Percentiles rank a stretch among this genome's conserved stretches.
These are phyloP conservation scores for Scorias spongiosa DNA, from an alignment of 2,329 filamentous ascomycete genomes.

Conservation along the genomic window DNA sequence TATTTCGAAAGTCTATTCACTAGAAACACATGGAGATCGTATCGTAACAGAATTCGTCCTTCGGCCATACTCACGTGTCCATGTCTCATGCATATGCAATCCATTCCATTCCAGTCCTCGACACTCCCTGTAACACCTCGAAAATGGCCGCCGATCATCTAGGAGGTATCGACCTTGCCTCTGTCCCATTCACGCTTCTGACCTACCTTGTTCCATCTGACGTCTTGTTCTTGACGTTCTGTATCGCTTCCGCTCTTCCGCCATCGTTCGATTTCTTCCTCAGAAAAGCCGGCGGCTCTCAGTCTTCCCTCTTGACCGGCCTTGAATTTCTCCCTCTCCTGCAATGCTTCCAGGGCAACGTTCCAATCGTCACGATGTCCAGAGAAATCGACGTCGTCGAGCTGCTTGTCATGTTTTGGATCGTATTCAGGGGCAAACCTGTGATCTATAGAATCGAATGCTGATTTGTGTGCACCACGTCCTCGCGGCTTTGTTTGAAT, in stretches of 20 bases:
- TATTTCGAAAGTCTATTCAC: no score
- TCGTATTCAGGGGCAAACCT: conserved; percentile 59
- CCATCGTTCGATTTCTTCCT: conserved; percentile 59
- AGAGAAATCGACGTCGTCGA: conserved; percentile 23
- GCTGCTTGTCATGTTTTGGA: conserved; percentile 40
- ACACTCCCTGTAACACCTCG: no score
- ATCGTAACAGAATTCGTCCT: no score
- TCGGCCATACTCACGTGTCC: no score
- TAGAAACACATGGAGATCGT: no score
- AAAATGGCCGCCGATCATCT: no score
- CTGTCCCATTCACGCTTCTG: conserved; percentile 54
- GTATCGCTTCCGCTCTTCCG: conserved; percentile 49
- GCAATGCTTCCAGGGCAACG: conserved; percentile 58
- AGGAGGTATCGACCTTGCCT: conserved; percentile 36
- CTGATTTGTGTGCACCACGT: conserved; percentile 50
- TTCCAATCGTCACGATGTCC: conserved; percentile 55
- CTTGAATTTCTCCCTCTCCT: conserved; percentile 67
- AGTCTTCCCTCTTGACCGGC: conserved; percentile 61
- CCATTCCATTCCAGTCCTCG: no score
- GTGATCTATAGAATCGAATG: conserved; percentile 46
- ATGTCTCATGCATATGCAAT: no score
- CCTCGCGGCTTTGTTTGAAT: conserved; percentile 38
- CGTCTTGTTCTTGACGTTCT: conserved; percentile 41
- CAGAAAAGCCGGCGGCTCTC: conserved; percentile 61
- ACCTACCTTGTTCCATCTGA: conserved; percentile 20